A percentile compares a stretch with the other conserved stretches of the same genome.
Conservation (phyloP, 305 asterid species). For the Euphrasia arctica region DNA sequence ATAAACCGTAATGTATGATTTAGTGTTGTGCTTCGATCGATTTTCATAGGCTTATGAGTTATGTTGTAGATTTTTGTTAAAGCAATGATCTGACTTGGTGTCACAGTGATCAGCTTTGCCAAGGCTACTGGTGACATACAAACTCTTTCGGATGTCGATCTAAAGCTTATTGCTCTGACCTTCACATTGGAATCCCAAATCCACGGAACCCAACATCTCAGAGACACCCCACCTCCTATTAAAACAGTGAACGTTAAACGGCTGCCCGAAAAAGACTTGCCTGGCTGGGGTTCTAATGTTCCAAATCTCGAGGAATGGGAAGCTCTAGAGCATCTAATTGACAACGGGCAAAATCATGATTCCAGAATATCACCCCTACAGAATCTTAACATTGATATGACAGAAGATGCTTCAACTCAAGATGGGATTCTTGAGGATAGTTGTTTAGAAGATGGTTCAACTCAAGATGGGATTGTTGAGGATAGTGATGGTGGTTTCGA, state of each 20-base stretch:
- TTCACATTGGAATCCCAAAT: constrained; percentile 75
- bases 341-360: constrained; percentile 37
- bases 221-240: constrained; percentile 84
- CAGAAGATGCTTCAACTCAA: constrained; percentile 38
- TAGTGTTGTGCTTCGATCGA: neutral
- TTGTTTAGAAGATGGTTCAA: constrained; percentile 8
- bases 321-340: constrained; percentile 73
- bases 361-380: constrained; percentile 81
- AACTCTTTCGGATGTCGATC: constrained; percentile 96
- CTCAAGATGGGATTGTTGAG: constrained; percentile 41
- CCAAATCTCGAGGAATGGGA: constrained; percentile 96
- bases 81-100: neutral
- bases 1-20: neutral
- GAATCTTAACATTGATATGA: constrained; percentile 50
- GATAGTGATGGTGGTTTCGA: constrained; percentile 37
- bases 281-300: constrained; percentile 97
- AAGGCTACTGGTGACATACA: constrained; percentile 97
- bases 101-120: constrained; percentile 79
- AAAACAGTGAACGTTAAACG: constrained; percentile 75
- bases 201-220: constrained; percentile 83
- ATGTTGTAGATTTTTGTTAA: neutral
- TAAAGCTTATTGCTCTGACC: constrained; percentile 92
- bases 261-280: constrained; percentile 93
- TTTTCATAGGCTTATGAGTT: neutral
- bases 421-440: constrained; percentile 46